phyloP scores from a whole-genome alignment of 2,329 filamentous ascomycete genomes.

The Calonectria pteridis region DNA sequence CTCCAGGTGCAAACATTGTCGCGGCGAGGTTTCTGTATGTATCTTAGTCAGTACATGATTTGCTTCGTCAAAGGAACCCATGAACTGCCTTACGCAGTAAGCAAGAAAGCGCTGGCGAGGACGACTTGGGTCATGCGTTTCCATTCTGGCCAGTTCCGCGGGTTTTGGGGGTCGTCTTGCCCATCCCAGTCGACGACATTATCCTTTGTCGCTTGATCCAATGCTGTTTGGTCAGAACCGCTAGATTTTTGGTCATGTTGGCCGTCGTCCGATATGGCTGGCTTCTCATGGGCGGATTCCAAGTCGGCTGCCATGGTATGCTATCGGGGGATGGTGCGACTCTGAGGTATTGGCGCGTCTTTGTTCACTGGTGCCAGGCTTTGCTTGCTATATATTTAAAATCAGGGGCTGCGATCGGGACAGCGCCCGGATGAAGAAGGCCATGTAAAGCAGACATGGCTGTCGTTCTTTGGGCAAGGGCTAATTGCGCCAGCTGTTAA shows the following conservation, averaged over 20 bases:
- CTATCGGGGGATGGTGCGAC: conserved; percentile 14
- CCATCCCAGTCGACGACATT: conserved; percentile 78
- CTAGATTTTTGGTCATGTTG: conserved; percentile 30
- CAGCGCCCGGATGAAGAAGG: conserved; percentile 17
- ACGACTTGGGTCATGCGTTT: conserved; percentile 70
- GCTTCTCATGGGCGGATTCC: conserved; percentile 28
- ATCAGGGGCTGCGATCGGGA: conserved; percentile 3
- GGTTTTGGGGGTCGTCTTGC: conserved; percentile 73
- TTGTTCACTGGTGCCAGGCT: conserved; percentile 16
- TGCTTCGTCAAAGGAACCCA: conserved; percentile 50
- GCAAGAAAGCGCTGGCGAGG: conserved; percentile 53
- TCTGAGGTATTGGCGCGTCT: conserved; percentile 4
- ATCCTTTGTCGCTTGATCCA: conserved; percentile 27
- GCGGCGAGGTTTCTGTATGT: conserved; percentile 37
- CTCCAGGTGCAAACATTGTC: conserved; percentile 61
- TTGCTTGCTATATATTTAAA: conserved; percentile 27
- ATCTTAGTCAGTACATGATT: conserved; percentile 20
- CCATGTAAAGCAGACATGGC: conserved; percentile 8
- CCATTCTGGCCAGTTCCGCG: conserved; percentile 74
- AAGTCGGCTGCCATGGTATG: conserved; percentile 29
- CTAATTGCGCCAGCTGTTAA: conserved; percentile 19
- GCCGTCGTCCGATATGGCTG: conserved; percentile 15
- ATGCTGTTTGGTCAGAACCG: conserved; percentile 25
- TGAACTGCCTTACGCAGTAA: conserved; percentile 31
- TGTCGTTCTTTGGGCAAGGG: conserved; percentile 21